These are phyloP conservation scores for Lachancea quebecensis DNA, from an alignment of 805 yeast genomes.

Conservation along the genomic window DNA sequence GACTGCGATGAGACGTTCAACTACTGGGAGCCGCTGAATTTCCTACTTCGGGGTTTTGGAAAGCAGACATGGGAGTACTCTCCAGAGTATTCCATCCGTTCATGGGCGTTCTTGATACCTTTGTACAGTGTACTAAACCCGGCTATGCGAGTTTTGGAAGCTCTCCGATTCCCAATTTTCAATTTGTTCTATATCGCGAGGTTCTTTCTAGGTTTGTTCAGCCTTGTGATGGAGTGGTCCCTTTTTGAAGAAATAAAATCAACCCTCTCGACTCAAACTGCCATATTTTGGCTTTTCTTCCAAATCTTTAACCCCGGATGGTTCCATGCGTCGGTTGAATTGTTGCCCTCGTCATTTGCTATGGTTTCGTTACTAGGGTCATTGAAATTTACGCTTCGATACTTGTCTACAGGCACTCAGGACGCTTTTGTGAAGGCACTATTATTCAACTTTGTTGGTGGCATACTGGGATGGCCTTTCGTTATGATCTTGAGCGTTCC, in stretches of 20 bases:
- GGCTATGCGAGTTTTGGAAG: conserved; percentile 14
- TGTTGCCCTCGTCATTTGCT: conserved; percentile 77
- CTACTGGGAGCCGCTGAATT: conserved; percentile 90
- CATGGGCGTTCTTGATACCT: conserved; percentile 69
- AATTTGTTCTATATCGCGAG: conserved; percentile 25
- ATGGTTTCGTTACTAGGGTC: conserved; percentile 39
- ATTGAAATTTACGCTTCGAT: conserved; percentile 24
- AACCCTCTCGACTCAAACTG: conserved; percentile 29
- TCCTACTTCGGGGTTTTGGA: conserved; percentile 72
- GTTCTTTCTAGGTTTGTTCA: conserved; percentile 20
- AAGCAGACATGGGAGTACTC: conserved; percentile 97
- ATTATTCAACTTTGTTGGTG: conserved; percentile 46
- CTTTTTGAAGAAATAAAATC: conserved; percentile 19
- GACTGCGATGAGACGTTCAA: conserved; percentile 93
- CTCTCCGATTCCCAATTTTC: conserved; percentile 26
- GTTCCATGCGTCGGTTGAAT: conserved; percentile 82
- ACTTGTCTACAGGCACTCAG: conserved; percentile 20
- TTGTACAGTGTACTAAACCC: conserved; percentile 24
- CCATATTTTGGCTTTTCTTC: conserved; percentile 58
- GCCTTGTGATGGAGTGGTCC: conserved; percentile 41
- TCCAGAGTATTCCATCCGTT: conserved; percentile 79
- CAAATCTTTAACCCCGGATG: conserved; percentile 68
- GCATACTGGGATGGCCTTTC: conserved; percentile 90
- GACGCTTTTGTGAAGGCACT: conserved; percentile 22
- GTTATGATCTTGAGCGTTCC: conserved; percentile 60